These are phyloP conservation scores for Xylariales sp. DNA, from an alignment of 2,329 filamentous ascomycete species.

Conservation along the genomic window DNA sequence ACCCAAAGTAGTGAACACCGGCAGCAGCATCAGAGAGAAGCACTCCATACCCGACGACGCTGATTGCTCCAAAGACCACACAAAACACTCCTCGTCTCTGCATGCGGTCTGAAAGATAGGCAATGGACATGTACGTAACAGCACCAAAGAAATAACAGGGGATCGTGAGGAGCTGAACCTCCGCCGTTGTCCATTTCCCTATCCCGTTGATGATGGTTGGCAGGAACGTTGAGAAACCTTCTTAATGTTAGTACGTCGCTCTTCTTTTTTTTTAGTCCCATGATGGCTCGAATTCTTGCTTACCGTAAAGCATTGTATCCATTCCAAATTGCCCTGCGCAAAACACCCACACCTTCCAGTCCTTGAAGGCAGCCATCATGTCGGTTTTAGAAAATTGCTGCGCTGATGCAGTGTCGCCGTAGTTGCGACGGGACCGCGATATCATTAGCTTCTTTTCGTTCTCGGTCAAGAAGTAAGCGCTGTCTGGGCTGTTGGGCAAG, in stretches of 20 bases:
- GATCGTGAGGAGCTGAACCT: constrained; percentile 72
- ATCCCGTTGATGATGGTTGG: constrained; percentile 73
- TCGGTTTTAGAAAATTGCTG: constrained; percentile 51
- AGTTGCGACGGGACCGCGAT: constrained; percentile 31
- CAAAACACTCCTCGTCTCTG: constrained; percentile 63
- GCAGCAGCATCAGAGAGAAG: constrained; percentile 56
- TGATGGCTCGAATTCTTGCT: constrained; percentile 10
- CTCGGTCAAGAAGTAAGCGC: constrained; percentile 54
- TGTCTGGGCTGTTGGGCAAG: constrained; percentile 56
- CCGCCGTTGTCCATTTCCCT: constrained; percentile 55
- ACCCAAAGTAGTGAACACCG: constrained; percentile 65
- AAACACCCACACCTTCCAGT: constrained; percentile 74
- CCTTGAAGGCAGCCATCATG: constrained; percentile 60
- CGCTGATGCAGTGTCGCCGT: constrained; percentile 43
- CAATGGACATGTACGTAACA: constrained; percentile 60
- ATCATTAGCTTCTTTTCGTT: constrained; percentile 53
- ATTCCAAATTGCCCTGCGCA: constrained; percentile 65
- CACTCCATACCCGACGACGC: constrained; percentile 64
- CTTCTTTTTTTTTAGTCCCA: too few relatives aligned
- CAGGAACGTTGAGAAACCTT: constrained; percentile 72
- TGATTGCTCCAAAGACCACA: constrained; percentile 57
- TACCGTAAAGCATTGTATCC: constrained; percentile 69
- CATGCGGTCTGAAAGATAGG: constrained; percentile 61
- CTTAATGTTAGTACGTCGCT: too few relatives aligned
- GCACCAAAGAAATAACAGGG: constrained; percentile 74